Base-by-base conservation (phyloP, 371 early-diverging fungal genomes). In the Thermomucor indicae-seudaticae region DNA sequence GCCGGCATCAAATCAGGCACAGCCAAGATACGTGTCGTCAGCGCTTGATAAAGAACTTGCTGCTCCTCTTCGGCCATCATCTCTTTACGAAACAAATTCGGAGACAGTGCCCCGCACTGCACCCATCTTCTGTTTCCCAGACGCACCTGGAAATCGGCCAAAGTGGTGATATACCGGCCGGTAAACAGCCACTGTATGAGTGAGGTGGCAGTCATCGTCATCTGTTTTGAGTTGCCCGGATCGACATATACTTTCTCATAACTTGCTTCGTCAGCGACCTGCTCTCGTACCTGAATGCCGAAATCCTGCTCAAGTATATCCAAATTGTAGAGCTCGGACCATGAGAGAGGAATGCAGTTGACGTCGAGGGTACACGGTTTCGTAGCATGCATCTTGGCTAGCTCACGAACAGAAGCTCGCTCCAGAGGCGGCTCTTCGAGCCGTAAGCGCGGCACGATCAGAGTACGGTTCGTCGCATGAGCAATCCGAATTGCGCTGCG, bases 401-500 rank as follows among this genome's bases (percentile, higher is more conserved):
- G n/a, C n/a, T n/a, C n/a, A n/a, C n/a, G n/a, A n/a, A n/a, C n/a
- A n/a, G n/a, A n/a, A n/a, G n/a, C n/a, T n/a, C n/a, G n/a, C n/a
- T n/a, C n/a, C n/a, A n/a, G n/a, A n/a, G n/a, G n/a, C n/a, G n/a
- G n/a, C n/a, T n/a, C n/a, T n/a, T n/a, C 47, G 2, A 68, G 49
- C 7, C 62, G 58, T 6, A 68, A 17, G 10, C 55, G 49, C 14
- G 69, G 69, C 10, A 51, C 46, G 12, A 62, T 47, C 2, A 68
- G 19, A 0, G 65, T 68, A 11, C 69, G 53, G 32, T 68, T 68
- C 2, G 64, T 64, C 16, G 64, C 69, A 25, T 58, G 32, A 3
- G 59, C 69, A 17, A 68, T 34, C 28, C 69, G 53, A 16, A 63
- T 35, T 8, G 58, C 69, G 27, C 55, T 64, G 37, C 65, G 54